Evolutionary conservation across 306 rosid species (phyloP), one percentile per base, ranked within the genome.

Genomic region (Dryas alaskensis): DNA sequence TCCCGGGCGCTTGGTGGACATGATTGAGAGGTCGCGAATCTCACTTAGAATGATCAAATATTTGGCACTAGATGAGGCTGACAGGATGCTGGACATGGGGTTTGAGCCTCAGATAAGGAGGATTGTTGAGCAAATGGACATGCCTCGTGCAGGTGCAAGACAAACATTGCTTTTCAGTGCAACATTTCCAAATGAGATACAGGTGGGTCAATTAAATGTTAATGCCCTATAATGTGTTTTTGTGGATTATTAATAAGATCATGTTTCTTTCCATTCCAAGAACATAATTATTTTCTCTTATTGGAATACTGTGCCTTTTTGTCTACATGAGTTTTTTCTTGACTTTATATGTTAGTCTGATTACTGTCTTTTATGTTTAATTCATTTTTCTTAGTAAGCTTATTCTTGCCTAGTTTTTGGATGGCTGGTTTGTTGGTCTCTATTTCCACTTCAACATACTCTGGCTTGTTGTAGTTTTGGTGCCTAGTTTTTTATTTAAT

Each of bases 131-230:
- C 54, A 31, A 52, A 61, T 65, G 82, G 86, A 70, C 77, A 82
- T 82, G 82, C 82, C 86, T 12, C 10, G 10, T 1, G 77, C 77
- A 22, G 77, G 80, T 42, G 49, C 53, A 14, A 74, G 86, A 49
- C 86, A 78, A 37, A 82, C 86, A 2, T n/a, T 82, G 74, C 80
- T 82, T 50, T 82, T 82, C 69, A 82, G 83, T 70, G 86, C 86
- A 45, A 82, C 86, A 5, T 82, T 82, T 54, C 83, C 82, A 5
- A 25, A 22, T 65, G 73, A 69, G 43, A 82, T 82, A 46, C 86
- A 82, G 80, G 86, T 80, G 63, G 12, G 25, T 60, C 11, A 19
- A 19, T 6, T 44, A 45, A 57, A 19, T 19, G 53, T 47, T 65
- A 11, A 6, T 45, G 53, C 43, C 43, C 25, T 44, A 64, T n/a